Conservation (phyloP, 2,329 filamentous ascomycete genomes). For the Sporothrix sp. region DNA sequence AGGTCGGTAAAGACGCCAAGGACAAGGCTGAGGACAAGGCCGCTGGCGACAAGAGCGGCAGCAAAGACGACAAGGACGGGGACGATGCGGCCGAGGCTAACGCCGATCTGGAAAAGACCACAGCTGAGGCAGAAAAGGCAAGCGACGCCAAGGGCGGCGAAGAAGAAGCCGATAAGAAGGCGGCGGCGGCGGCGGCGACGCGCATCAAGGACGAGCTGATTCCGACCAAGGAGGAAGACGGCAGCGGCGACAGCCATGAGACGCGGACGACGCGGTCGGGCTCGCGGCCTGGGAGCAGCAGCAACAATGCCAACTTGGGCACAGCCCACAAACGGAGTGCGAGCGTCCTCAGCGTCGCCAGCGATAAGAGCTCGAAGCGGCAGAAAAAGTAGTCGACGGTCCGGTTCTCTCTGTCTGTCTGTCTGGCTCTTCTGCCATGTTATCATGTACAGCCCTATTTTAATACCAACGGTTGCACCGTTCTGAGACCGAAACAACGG, state of each 20-base stretch:
- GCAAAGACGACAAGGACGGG: neutral
- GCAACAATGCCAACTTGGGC: neutral
- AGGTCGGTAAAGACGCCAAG: neutral
- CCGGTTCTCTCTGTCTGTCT: neutral
- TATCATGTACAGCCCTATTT: no score
- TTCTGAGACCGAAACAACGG: no score
- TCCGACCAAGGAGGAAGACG: slow-evolving; percentile 14
- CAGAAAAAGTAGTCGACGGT: slow-evolving; percentile 40
- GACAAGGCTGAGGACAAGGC: neutral
- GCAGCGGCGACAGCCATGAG: slow-evolving; percentile 19
- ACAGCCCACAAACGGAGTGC: slow-evolving; percentile 64
- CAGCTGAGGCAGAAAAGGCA: neutral
- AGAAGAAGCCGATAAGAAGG: slow-evolving; percentile 12
- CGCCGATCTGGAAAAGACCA: neutral
- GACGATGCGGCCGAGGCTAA: neutral
- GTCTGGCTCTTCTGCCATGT: neutral
- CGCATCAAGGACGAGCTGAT: slow-evolving; percentile 6
- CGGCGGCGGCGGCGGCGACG: slow-evolving; percentile 8
- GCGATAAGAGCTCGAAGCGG: slow-evolving; percentile 52
- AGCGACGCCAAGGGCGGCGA: slow-evolving; percentile 16
- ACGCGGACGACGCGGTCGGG: slow-evolving; percentile 17
- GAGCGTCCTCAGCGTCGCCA: slow-evolving; percentile 63
- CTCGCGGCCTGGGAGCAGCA: slow-evolving; percentile 24
- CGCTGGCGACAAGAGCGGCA: slow-evolving; percentile 6
- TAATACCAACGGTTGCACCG: no score